Evolutionary conservation across 2,329 filamentous ascomycete genomes (phyloP), one percentile per base, ranked within the genome.

Genomic region (Aspergillus unguis): DNA sequence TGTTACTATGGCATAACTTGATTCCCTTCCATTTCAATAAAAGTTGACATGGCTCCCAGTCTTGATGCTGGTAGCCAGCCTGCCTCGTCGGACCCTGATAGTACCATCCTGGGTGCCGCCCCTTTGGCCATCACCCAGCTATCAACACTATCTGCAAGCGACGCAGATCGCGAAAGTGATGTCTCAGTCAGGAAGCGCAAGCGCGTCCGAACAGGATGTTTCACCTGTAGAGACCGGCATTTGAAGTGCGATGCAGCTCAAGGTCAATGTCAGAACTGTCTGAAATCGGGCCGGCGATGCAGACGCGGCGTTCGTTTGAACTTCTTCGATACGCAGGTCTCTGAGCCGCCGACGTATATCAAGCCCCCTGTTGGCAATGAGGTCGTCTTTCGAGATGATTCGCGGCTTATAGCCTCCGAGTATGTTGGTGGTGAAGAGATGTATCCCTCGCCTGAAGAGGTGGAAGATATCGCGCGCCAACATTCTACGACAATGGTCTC

Each of bases 191-290:
- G 60, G 4, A 92, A 92, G 70, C 85, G 90, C n/a, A 92, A 87
- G 73, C 81, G 92, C 58, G 90, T 95, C 17, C 85, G 92, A 43
- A 96, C 92, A 3, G 92, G 92, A 35, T 96, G 92, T 69, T 75
- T 96, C 59, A 96, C 92, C 2, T 96, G 92, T 71, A 81, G 92
- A 61, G 88, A 95, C 70, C 80, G 91, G 43, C 92, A 96, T 76
- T 77, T 96, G 47, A 96, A 96, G 71, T 96, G 92, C 70, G 92
- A 96, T 66, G 90, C 95, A 70, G 85, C 79, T 4, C 65, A 79
- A 55, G 82, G 83, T 7, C 74, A 76, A 50, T 86, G 83, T 65
- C 78, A 87, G 63, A 96, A 96, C 65, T 96, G 92, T 72, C 83
- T 84, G 54, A 96, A 95, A 73, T 94, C 92, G 48, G 92, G 85